A percentile compares a stretch with the other conserved stretches of the same genome.
Conservation (phyloP, 1,284 basidiomycete species). For the Somion occarium region DNA sequence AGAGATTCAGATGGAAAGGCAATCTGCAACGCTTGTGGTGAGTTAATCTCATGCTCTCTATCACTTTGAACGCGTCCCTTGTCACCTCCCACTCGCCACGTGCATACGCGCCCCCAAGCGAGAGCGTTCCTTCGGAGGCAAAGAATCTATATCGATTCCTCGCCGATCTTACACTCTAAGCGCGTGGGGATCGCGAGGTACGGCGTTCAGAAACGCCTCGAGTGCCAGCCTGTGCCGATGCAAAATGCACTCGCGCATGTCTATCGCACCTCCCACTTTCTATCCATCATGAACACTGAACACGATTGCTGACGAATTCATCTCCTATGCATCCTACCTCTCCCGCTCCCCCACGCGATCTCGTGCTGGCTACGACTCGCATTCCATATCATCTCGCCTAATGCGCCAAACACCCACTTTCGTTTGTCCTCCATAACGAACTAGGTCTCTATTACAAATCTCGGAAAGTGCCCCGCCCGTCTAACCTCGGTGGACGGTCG, state of each 20-base stretch:
- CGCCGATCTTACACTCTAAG: slow-evolving; percentile 18
- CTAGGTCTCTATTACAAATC: slow-evolving; percentile 35
- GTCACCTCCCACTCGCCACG: slow-evolving; percentile 31
- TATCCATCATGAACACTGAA: slow-evolving; percentile 16
- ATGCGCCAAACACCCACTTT: slow-evolving; percentile 9
- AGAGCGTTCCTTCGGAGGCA: slow-evolving; percentile 18
- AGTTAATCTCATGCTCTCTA: slow-evolving; percentile 37
- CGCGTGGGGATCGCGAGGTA: slow-evolving; percentile 13
- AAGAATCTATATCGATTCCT: slow-evolving; percentile 27
- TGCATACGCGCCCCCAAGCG: slow-evolving; percentile 23
- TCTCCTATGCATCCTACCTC: slow-evolving; percentile 12
- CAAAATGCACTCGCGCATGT: slow-evolving; percentile 12
- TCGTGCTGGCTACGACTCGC: background rate
- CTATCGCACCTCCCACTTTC: slow-evolving; percentile 14
- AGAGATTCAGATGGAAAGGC: slow-evolving; percentile 75
- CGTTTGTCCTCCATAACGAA: slow-evolving; percentile 11
- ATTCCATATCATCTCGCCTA: slow-evolving; percentile 1
- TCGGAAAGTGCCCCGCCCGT: slow-evolving; percentile 32
- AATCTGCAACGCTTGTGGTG: slow-evolving; percentile 86
- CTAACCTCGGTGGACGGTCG: slow-evolving; percentile 26
- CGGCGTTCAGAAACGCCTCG: too few relatives aligned
- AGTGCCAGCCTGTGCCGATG: background rate
- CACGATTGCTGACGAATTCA: slow-evolving; percentile 19
- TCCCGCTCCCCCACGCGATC: background rate
- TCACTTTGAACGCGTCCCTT: slow-evolving; percentile 24